Evolutionary conservation across 352 stramenopile genomes (phyloP).

Genomic region (Globisporangium iwayamae): DNA sequence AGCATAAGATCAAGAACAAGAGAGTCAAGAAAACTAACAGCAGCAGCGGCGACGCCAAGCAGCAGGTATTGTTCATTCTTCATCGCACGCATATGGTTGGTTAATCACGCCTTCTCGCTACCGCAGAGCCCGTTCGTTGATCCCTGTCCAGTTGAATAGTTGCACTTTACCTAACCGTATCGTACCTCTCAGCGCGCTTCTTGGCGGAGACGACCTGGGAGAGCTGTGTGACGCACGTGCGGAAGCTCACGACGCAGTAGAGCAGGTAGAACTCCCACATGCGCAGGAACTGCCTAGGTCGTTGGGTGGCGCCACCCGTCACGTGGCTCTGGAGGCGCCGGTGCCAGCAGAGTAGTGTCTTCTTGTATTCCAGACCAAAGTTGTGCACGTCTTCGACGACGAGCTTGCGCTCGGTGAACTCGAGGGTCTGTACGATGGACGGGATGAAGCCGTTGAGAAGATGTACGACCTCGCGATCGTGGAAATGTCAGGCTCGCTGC

Average conservation of each 20-base stretch:
- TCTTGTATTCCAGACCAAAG: conserved; percentile 83
- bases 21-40: neutral
- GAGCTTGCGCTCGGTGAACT: conserved; percentile 69
- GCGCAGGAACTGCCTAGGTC: conserved; percentile 71
- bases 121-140: neutral
- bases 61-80: conserved; percentile 5
- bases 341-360: conserved; percentile 85
- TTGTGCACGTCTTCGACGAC: conserved; percentile 81
- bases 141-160: neutral
- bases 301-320: conserved; percentile 65
- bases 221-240: conserved; percentile 76
- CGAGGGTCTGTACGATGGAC: conserved; percentile 68
- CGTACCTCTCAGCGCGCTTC: conserved; percentile 70
- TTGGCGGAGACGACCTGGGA: conserved; percentile 80
- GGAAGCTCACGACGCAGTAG: conserved; percentile 86
- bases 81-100: neutral
- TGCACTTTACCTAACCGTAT: conserved; percentile 51
- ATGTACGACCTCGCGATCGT: conserved; percentile 34
- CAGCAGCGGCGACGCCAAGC: neutral
- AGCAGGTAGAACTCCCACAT: conserved; percentile 89
- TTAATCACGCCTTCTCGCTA: conserved; percentile 4
- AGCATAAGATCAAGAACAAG: conserved; percentile 17
- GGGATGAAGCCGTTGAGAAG: conserved; percentile 83
- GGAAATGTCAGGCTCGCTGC: too few species aligned
- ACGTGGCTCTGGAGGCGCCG: conserved; percentile 74